Evolutionary conservation across 2,329 filamentous ascomycete species (phyloP).

Genomic region (Fusarium liriodendri): DNA sequence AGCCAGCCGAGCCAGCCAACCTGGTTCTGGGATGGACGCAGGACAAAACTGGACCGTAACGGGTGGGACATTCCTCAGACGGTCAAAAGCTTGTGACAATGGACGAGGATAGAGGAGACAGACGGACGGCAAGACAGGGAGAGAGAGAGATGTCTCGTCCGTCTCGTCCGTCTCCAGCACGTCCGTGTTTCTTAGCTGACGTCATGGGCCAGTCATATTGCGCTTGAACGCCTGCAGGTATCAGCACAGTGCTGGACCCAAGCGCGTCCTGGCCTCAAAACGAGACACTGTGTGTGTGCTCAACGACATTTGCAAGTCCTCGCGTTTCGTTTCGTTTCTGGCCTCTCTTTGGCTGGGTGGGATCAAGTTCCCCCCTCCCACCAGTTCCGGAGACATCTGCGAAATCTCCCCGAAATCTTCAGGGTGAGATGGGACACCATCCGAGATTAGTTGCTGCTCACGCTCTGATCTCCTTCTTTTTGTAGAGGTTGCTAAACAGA

Average conservation of each 20-base stretch:
- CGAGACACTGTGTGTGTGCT: constrained; percentile 39
- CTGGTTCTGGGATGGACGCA: constrained; percentile 12
- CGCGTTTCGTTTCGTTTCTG: constrained; percentile 17
- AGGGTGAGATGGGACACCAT: constrained; percentile 9
- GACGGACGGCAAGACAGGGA: background rate
- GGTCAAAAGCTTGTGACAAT: background rate
- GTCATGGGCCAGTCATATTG: constrained; percentile 43
- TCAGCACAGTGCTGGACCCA: constrained; percentile 37
- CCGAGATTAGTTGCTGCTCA: background rate
- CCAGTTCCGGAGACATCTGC: constrained; percentile 17
- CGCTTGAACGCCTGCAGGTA: constrained; percentile 29
- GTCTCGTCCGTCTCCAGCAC: constrained; percentile 2
- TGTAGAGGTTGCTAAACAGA: background rate
- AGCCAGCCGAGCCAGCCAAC: background rate
- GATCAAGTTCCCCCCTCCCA: background rate
- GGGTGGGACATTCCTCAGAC: constrained; percentile 15
- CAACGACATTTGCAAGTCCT: background rate
- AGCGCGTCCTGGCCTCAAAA: constrained; percentile 7
- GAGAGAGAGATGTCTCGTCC: constrained; percentile 18
- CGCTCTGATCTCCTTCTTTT: background rate
- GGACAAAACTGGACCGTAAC: constrained; percentile 10
- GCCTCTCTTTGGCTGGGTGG: constrained; percentile 10
- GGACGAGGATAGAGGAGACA: background rate
- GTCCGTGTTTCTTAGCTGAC: constrained; percentile 30
- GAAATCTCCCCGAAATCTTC: constrained; percentile 23